These are phyloP conservation scores for Colletotrichum nymphaeae DNA, from an alignment of 2,329 filamentous ascomycete species.

Conservation along the genomic window DNA sequence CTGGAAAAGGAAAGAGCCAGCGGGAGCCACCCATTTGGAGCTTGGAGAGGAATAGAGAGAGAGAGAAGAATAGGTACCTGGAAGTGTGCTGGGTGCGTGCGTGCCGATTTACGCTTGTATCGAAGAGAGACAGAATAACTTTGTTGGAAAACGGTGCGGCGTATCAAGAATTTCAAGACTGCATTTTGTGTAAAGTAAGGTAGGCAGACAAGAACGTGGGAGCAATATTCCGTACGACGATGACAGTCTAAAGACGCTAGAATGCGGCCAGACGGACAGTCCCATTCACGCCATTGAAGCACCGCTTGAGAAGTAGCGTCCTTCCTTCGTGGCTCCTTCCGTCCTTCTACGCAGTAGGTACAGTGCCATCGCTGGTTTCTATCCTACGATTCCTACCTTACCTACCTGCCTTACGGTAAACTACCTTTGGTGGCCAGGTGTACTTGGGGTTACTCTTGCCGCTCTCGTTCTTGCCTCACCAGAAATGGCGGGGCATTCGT, in stretches of 20 bases:
- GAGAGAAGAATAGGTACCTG: too few relatives aligned
- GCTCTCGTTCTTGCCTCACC: neutral
- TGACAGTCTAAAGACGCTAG: neutral
- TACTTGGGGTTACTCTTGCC: neutral
- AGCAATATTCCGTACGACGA: too few relatives aligned
- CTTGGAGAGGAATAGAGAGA: neutral
- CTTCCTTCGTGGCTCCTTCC: neutral
- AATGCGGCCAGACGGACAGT: constrained; percentile 20
- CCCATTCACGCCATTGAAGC: neutral
- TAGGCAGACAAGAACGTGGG: too few relatives aligned
- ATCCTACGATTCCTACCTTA: neutral
- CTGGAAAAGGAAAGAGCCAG: constrained; percentile 17
- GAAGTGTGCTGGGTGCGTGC: neutral
- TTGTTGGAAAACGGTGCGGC: neutral
- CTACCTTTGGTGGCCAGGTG: neutral
- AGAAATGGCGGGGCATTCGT: neutral
- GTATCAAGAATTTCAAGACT: neutral
- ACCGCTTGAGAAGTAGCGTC: constrained; percentile 3
- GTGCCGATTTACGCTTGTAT: too few relatives aligned
- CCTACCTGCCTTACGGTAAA: neutral
- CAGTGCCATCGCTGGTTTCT: neutral
- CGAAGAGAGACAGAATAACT: neutral
- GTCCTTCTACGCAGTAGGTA: neutral
- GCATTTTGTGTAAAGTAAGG: neutral
- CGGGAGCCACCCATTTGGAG: constrained; percentile 14